Evolutionary conservation across 2,329 filamentous ascomycete genomes (phyloP), one percentile per base, ranked within the genome.

Genomic region (Clarireedia sp.): DNA sequence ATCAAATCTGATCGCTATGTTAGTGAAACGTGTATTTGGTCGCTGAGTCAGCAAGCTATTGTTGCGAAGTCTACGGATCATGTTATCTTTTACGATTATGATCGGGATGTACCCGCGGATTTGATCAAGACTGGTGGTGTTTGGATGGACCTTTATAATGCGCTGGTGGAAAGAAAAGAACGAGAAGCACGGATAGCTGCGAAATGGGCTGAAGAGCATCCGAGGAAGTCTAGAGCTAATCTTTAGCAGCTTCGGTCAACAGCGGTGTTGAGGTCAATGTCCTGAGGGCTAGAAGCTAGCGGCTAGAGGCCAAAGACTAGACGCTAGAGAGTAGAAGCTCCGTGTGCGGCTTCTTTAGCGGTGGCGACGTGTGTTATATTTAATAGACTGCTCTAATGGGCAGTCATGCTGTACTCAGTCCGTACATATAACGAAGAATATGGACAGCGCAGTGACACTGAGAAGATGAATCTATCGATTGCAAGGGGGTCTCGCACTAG

Each of bases 81-180:
- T 36, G 26, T 55, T 9, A 37, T 50, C 2, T 55, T 50, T 23
- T 44, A 50, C 5, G 24, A 55, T 36, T 44, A 43, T 19, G 17
- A 36, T 44, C 23, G 36, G 24, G 36, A 24, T 26, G 19, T 43
- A 24, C 52, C 45, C 8, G 46, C 37, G 3, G 48, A 55, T 50
- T 2, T 55, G n/a, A 33, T 55, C 12, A 24, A 55, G n/a, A 10
- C 23, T 16, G 46, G 26, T 3, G 19, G 46, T 4, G 46, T 12
- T 3, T 44, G 50, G 29, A 36, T 23, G 46, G 46, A 54, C 14
- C 19, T 54, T 17, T 54, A 50, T 41, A 36, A 50, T 33, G 36
- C 38, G 10, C n/a, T 54, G 17, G 37, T 33, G 17, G 19, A 44
- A 19, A 23, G 45, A 10, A 50, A 4, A 33, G 52, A 43, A 50